Base-by-base conservation (phyloP, 129 eudicot genomes). In the Heracleum sosnowskyi region DNA sequence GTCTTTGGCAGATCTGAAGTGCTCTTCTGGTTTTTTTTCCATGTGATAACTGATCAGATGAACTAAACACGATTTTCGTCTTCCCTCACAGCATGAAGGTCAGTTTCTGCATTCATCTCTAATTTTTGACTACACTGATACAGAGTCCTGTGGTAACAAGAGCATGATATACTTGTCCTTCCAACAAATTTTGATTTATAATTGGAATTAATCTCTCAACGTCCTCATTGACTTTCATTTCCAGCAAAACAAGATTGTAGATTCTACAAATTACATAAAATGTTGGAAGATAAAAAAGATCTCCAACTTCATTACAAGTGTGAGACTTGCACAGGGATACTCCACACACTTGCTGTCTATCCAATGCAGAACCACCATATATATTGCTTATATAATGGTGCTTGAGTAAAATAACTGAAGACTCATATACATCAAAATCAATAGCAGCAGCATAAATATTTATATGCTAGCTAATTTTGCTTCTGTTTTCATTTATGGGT, bases 221-320 rank as follows among this genome's bases (percentile, higher is more conserved):
- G 11, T 41, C 34, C 53, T 11, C 17, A 5, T 36, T 20, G 33
- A 13, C 5, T n/a, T 24, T 18, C 57, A 44, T 44, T 42, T 34
- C 33, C 33, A 26, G 77, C 60, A 44, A 44, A 73, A 26, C 17
- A 74, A 74, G 57, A 66, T 60, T 42, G 22, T 41, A 72, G 41
- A 69, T 42, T 39, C 73, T 77, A 62, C 29, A 41, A 64, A 63
- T 63, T 78, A 64, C 74, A 75, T 49, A 74, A 31, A 29, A 40
- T 77, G 80, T 77, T 77, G 73, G 60, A 77, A 63, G 80, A 77
- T 16, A 26, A 63, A 60, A 63, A 60, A 75, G 22, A 26, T 36
- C 44, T 35, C 78, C 78, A 49, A 75, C 78, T 75, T 75, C 78
- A 47, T 47, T 34, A 46, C 78, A 49, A 73, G 57, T 31, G 78